Evolutionary conservation across 202 grass and related monocot genomes (phyloP).

Genomic region (Schoenoplectus tabernaemontani): DNA sequence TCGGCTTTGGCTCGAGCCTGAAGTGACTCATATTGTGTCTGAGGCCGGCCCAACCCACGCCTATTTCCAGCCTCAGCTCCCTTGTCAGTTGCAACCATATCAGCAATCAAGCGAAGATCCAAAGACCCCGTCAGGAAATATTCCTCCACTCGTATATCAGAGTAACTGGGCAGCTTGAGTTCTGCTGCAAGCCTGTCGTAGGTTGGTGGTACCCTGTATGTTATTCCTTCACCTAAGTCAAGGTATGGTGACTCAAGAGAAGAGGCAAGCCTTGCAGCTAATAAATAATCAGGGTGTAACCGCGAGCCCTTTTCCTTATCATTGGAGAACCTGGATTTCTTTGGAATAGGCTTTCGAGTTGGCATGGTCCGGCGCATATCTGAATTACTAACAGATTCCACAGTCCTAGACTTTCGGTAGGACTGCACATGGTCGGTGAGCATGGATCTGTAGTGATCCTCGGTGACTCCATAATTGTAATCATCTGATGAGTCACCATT

Average conservation of each 20-base stretch:
- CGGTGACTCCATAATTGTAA: constrained; percentile 56
- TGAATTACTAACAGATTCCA: constrained; percentile 42
- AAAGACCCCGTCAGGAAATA: constrained; percentile 59
- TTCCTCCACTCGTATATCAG: constrained; percentile 70
- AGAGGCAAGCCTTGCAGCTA: constrained; percentile 57
- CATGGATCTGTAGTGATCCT: constrained; percentile 91
- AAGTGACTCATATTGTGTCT: constrained; percentile 73
- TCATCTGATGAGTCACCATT: constrained; percentile 50
- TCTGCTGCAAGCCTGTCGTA: constrained; percentile 81
- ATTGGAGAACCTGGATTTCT: constrained; percentile 29
- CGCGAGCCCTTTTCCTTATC: constrained; percentile 31
- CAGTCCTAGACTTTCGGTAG: constrained; percentile 46
- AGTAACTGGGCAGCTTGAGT: constrained; percentile 73
- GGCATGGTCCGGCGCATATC: constrained; percentile 23
- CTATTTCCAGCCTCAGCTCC: constrained; percentile 44
- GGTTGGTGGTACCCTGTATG: constrained; percentile 64
- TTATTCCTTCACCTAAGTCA: constrained; percentile 82
- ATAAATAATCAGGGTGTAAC: constrained; percentile 42
- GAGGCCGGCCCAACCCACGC: constrained; percentile 72
- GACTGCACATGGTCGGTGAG: constrained; percentile 80
- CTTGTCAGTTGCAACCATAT: constrained; percentile 54
- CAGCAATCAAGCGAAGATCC: constrained; percentile 66
- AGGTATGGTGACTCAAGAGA: constrained; percentile 68
- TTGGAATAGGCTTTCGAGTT: constrained; percentile 23
- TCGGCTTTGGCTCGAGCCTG: constrained; percentile 71